Evolutionary conservation across 1,284 basidiomycete genomes (phyloP).

Genomic region (Chondrostereum purpureum): DNA sequence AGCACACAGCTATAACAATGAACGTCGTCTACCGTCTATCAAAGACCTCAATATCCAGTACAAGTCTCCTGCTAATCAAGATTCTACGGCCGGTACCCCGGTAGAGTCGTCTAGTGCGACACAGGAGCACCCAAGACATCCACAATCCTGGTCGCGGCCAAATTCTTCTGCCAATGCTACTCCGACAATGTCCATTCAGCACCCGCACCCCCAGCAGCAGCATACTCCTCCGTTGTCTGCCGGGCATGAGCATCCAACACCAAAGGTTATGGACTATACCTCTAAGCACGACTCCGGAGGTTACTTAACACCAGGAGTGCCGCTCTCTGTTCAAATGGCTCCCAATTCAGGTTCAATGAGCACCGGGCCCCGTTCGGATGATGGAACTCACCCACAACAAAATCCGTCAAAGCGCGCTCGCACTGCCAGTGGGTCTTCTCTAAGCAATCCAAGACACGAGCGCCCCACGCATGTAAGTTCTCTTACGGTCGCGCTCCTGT

Average conservation of each 20-base stretch:
- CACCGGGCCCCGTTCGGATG: conserved; percentile 29
- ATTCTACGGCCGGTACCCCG: conserved; percentile 11
- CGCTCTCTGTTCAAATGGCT: conserved; percentile 33
- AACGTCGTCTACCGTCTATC: conserved; percentile 56
- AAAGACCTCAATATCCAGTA: conserved; percentile 58
- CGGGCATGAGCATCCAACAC: conserved; percentile 27
- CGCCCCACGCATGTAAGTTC: conserved; percentile 30
- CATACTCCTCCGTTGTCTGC: conserved; percentile 35
- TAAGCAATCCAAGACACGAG: conserved; percentile 28
- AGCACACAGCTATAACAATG: conserved; percentile 29
- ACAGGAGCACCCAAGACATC: conserved; percentile 20
- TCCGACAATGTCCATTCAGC: conserved; percentile 14
- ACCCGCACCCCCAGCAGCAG: conserved; percentile 21
- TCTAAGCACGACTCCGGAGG: conserved; percentile 33
- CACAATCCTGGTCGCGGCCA: conserved; percentile 22
- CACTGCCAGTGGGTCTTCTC: conserved; percentile 22
- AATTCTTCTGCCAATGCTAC: conserved; percentile 15
- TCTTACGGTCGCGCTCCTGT: conserved; percentile 12
- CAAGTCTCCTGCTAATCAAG: conserved; percentile 15
- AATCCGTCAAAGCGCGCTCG: conserved; percentile 29
- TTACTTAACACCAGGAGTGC: conserved; percentile 36
- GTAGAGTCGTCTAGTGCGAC: conserved; percentile 15
- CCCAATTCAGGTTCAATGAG: conserved; percentile 28
- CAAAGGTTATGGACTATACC: conserved; percentile 25
- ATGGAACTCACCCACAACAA: conserved; percentile 25